These are phyloP conservation scores for Toxoplasma gondii DNA, from an alignment of 169 alveolate species.

Conservation along the genomic window DNA sequence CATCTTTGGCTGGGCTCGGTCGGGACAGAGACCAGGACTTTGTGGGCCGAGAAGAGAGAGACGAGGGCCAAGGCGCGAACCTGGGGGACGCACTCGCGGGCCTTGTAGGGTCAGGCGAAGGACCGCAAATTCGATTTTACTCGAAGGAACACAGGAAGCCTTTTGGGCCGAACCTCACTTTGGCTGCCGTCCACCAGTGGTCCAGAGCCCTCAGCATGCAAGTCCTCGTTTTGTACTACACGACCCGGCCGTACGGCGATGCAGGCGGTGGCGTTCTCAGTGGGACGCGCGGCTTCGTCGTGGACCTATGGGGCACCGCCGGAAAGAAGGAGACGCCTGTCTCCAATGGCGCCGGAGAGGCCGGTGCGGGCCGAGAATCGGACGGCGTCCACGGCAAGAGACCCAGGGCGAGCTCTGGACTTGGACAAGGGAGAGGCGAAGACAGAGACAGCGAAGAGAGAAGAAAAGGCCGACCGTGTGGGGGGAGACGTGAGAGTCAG, in stretches of 20 bases:
- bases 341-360: neutral
- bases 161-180: slow-evolving; percentile 23
- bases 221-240: slow-evolving; percentile 36
- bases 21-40: neutral
- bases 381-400: neutral
- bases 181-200: slow-evolving; percentile 48
- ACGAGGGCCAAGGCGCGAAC: neutral
- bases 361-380: too few relatives aligned
- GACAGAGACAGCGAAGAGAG: neutral
- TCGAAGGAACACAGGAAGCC: slow-evolving; percentile 49
- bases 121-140: neutral
- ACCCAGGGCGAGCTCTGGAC: neutral
- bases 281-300: slow-evolving; percentile 37
- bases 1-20: neutral
- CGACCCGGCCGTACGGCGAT: slow-evolving; percentile 35
- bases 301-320: neutral
- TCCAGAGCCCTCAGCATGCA: slow-evolving; percentile 30
- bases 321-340: neutral
- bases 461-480: neutral
- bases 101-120: neutral
- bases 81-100: neutral
- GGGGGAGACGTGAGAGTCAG: neutral
- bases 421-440: neutral
- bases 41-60: neutral
- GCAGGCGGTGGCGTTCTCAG: slow-evolving; percentile 51